Base-by-base conservation (phyloP, 2,329 filamentous ascomycete genomes). In the Dactylellina leptospora region DNA sequence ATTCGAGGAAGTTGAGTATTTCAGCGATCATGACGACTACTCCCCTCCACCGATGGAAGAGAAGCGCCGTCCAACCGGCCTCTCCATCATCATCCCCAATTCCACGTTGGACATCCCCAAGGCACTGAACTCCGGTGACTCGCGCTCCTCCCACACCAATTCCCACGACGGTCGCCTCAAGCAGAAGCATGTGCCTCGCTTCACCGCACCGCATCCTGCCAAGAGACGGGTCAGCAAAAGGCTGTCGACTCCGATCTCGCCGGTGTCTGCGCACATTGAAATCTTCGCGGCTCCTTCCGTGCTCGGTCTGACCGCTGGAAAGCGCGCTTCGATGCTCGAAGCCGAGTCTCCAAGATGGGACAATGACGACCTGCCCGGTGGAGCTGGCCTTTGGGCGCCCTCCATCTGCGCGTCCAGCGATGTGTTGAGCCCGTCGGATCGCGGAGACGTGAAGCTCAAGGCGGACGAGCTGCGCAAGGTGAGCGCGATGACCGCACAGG, bases 391-490 rank as follows among this genome's bases (percentile, higher is more conserved):
- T 4, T 73, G 69, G 69, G 86, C 89, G 2, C 90, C 90, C 8
- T 97, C 93, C 1, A 84, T 96, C 8, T 89, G 96, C 56, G 93
- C 93, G 23, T 97, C 93, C 0, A 97, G 93, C 0, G 93, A 97
- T 80, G 85, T 96, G 9, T 85, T 97, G 74, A 93, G 92, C 1
- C 89, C 90, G 4, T 84, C 86, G 68, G 86, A 88, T 74, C 42
- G 71, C 36, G 69, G 73, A n/a, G 76, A 77, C 36, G 60, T 77
- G 45, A 81, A 81, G 18, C 85, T 97, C 36, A 88, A 92, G 76
- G 88, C 92, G 79, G 87, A 89, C 51, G 85, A 84, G 42, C 87
- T 96, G 13, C 86, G 87, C 66, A 87, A 84, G 74, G 79, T 96
- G 28, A 85, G 90, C 77, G 83, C 84, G 16, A 85, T 90, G 58